These are phyloP conservation scores for Medicago lupulina DNA, from an alignment of 306 rosid genomes.

Conservation along the genomic window DNA sequence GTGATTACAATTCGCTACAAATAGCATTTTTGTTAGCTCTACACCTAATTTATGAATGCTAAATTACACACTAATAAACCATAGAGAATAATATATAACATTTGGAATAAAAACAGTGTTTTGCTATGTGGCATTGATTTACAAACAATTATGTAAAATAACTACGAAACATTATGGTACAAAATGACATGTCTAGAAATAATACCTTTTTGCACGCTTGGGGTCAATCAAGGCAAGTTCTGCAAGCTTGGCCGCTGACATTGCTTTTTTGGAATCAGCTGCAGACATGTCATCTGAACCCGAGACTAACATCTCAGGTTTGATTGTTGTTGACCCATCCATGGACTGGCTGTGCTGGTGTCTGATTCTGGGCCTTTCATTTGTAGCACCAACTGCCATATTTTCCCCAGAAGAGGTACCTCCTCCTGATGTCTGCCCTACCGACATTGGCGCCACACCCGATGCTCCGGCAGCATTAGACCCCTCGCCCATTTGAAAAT, in stretches of 20 bases:
- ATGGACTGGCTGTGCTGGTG: constrained; percentile 98
- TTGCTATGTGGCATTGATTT: background rate
- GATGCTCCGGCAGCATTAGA: constrained; percentile 50
- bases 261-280: constrained; percentile 78
- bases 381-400: constrained; percentile 44
- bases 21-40: too few species aligned
- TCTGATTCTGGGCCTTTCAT: constrained; percentile 84
- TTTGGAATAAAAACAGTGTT: background rate
- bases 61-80: constrained; percentile 14
- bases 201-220: constrained; percentile 93
- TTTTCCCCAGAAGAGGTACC: constrained; percentile 56
- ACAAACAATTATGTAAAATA: background rate
- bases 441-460: constrained; percentile 32
- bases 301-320: constrained; percentile 78
- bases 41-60: constrained; percentile 8
- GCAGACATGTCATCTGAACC: constrained; percentile 74
- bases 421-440: constrained; percentile 44
- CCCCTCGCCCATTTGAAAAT: constrained; percentile 70
- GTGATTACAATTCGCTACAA: too few species aligned
- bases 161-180: constrained; percentile 4
- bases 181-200: constrained; percentile 21
- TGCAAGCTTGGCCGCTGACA: constrained; percentile 89
- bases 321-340: constrained; percentile 90
- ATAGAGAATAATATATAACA: background rate
- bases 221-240: constrained; percentile 94